These are phyloP conservation scores for Skeletonema grethae DNA, from an alignment of 108 stramenopile species.

Conservation along the genomic window DNA sequence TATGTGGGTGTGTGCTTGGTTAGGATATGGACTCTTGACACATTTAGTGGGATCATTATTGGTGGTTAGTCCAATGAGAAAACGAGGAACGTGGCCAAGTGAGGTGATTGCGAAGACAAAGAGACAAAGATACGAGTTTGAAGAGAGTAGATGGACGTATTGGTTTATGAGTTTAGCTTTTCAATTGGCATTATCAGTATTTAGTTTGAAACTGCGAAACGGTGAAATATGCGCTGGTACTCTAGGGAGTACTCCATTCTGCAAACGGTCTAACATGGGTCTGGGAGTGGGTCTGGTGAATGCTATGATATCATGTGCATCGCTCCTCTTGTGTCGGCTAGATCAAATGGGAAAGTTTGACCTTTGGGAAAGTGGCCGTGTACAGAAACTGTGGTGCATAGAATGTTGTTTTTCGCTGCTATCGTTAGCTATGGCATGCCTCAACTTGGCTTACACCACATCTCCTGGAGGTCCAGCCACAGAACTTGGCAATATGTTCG, in stretches of 20 bases:
- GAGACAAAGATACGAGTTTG: slow-evolving; percentile 3
- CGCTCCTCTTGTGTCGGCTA: slow-evolving; percentile 17
- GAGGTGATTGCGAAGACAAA: not conserved
- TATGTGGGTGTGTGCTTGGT: slow-evolving; percentile 32
- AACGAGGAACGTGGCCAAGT: not conserved
- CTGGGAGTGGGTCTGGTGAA: slow-evolving; percentile 19
- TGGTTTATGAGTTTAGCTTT: slow-evolving; percentile 35
- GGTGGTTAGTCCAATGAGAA: slow-evolving; percentile 24
- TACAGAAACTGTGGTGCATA: slow-evolving; percentile 13
- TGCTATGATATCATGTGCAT: slow-evolving; percentile 10
- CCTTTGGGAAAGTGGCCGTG: not conserved
- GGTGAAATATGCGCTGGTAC: slow-evolving; percentile 11
- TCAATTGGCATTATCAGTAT: slow-evolving; percentile 30
- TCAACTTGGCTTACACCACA: slow-evolving; percentile 31
- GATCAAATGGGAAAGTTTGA: slow-evolving; percentile 34
- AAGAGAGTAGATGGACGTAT: slow-evolving; percentile 21
- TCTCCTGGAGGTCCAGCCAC: slow-evolving; percentile 26
- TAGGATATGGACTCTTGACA: slow-evolving; percentile 20
- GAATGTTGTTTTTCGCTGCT: slow-evolving; percentile 12
- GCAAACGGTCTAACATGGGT: slow-evolving; percentile 29
- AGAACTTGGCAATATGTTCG: slow-evolving; percentile 23
- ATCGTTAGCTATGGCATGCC: slow-evolving; percentile 17
- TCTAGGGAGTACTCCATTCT: slow-evolving; percentile 25
- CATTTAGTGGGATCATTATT: slow-evolving; percentile 35
- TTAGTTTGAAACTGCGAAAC: slow-evolving; percentile 5